These are phyloP conservation scores for Pseudevernia furfuracea DNA, from an alignment of 495 filamentous ascomycete species.

Conservation along the genomic window DNA sequence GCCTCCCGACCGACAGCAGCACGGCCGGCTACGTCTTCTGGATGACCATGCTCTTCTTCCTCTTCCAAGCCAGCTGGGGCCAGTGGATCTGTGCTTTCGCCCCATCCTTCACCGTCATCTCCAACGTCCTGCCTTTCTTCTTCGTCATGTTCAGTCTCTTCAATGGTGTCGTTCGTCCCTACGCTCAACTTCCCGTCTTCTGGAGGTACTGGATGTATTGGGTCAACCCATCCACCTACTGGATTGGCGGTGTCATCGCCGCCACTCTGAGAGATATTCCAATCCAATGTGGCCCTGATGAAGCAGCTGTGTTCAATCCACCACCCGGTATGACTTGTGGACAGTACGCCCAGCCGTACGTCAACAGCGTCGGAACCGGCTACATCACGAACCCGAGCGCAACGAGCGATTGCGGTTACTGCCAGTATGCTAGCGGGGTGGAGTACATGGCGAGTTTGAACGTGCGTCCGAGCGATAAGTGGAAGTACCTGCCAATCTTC, in stretches of 20 bases:
- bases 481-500: constrained; percentile 74
- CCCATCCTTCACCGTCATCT: constrained; percentile 71
- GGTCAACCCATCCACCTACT: constrained; percentile 62
- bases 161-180: constrained; percentile 65
- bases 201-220: constrained; percentile 79
- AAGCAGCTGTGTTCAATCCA: constrained; percentile 59
- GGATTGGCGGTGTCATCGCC: constrained; percentile 65
- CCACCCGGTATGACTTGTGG: constrained; percentile 56
- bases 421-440: constrained; percentile 54
- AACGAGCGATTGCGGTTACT: constrained; percentile 62
- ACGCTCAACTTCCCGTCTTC: constrained; percentile 54
- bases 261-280: constrained; percentile 47
- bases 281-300: constrained; percentile 50
- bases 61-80: constrained; percentile 71
- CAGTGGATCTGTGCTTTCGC: constrained; percentile 82
- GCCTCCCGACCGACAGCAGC: constrained; percentile 55
- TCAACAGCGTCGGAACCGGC: constrained; percentile 41
- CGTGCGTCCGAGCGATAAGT: constrained; percentile 56
- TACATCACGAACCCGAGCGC: constrained; percentile 54
- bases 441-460: constrained; percentile 66
- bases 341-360: constrained; percentile 51
- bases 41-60: constrained; percentile 74
- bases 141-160: constrained; percentile 69
- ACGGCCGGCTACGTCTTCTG: constrained; percentile 75
- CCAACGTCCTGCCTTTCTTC: constrained; percentile 70